A percentile compares a stretch with the other conserved stretches of the same genome.
Evolutionary conservation across 805 yeast genomes (phyloP).

Genomic region (Wickerhamomyces strasburgensis): DNA sequence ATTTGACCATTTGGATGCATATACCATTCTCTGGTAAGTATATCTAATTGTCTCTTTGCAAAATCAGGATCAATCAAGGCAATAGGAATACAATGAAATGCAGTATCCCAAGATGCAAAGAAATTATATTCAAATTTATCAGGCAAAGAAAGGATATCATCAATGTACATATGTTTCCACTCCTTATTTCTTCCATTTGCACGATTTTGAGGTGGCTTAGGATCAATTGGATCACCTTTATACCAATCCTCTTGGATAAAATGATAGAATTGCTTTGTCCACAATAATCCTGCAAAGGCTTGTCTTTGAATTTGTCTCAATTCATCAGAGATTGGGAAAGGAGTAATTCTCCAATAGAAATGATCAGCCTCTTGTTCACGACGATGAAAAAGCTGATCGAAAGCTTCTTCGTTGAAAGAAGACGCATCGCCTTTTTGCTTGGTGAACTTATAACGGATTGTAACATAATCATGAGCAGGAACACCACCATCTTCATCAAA

Average conservation of each 20-base stretch:
- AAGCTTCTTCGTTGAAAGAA: slow-evolving; percentile 57
- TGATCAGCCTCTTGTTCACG: slow-evolving; percentile 89
- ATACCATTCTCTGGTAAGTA: slow-evolving; percentile 90
- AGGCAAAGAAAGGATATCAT: slow-evolving; percentile 83
- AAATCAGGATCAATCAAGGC: slow-evolving; percentile 92
- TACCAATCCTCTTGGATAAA: slow-evolving; percentile 85
- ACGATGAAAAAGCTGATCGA: slow-evolving; percentile 62
- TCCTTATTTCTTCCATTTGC: slow-evolving; percentile 84
- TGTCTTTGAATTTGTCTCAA: slow-evolving; percentile 83
- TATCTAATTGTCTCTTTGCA: slow-evolving; percentile 82
- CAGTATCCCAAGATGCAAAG: slow-evolving; percentile 96
- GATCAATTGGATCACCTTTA: slow-evolving; percentile 76
- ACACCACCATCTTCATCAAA: slow-evolving; percentile 75
- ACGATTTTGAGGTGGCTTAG: slow-evolving; percentile 75
- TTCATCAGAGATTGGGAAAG: slow-evolving; percentile 76
- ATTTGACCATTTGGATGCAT: slow-evolving; percentile 98
- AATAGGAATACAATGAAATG: slow-evolving; percentile 88
- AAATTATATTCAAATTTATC: slow-evolving; percentile 97
- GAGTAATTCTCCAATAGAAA: slow-evolving; percentile 84
- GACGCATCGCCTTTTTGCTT: slow-evolving; percentile 30
- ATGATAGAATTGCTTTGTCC: slow-evolving; percentile 91
- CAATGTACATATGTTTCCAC: slow-evolving; percentile 86
- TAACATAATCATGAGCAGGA: slow-evolving; percentile 83
- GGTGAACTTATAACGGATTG: slow-evolving; percentile 72
- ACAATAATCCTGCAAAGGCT: slow-evolving; percentile 87